Percentiles rank a stretch among this genome's conserved stretches.
phyloP scores from a whole-genome alignment of 169 alveolate genomes.

The Theileria sp. region DNA sequence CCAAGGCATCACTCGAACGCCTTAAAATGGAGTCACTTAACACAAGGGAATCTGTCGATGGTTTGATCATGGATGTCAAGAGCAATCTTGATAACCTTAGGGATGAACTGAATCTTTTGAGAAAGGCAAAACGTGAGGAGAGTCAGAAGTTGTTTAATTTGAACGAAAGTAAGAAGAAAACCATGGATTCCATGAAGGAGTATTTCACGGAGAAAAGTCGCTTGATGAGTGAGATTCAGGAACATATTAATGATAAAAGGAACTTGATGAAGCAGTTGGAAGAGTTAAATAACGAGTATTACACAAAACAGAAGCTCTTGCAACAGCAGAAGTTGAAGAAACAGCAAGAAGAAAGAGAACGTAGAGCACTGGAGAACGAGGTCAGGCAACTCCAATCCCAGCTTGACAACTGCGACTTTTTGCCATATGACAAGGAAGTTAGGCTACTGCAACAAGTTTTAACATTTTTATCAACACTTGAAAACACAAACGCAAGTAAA shows the following conservation, averaged over 20 bases:
- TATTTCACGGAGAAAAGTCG: slow-evolving; percentile 30
- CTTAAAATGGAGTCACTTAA: slow-evolving; percentile 67
- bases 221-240: slow-evolving; percentile 54
- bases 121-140: slow-evolving; percentile 59
- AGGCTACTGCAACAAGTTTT: slow-evolving; percentile 59
- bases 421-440: slow-evolving; percentile 62
- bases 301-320: slow-evolving; percentile 52
- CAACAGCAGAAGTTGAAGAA: slow-evolving; percentile 51
- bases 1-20: slow-evolving; percentile 67
- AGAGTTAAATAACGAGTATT: slow-evolving; percentile 57
- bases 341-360: slow-evolving; percentile 65
- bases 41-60: slow-evolving; percentile 54
- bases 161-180: slow-evolving; percentile 53
- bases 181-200: slow-evolving; percentile 46
- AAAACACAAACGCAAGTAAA: slow-evolving; percentile 11
- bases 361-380: slow-evolving; percentile 56
- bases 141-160: slow-evolving; percentile 31
- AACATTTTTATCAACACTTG: slow-evolving; percentile 43
- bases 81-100: slow-evolving; percentile 57
- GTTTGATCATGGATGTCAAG: slow-evolving; percentile 43
- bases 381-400: slow-evolving; percentile 52
- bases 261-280: slow-evolving; percentile 57
- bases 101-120: slow-evolving; percentile 46
- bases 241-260: slow-evolving; percentile 38
- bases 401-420: slow-evolving; percentile 53